phyloP scores from a whole-genome alignment of 306 rosid genomes.

The Quercus bicolor region DNA sequence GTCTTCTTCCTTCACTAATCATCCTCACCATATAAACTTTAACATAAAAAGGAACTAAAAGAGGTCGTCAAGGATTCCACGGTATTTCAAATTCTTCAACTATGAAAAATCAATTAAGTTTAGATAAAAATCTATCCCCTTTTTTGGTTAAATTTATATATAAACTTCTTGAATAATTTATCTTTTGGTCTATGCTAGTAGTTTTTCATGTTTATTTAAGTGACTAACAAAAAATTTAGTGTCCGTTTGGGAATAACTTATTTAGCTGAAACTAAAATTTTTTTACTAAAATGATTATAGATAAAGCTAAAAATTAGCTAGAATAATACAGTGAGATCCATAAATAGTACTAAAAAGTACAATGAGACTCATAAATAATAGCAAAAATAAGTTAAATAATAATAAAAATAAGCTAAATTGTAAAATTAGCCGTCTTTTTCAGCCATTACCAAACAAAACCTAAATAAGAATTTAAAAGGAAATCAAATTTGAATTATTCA shows the following conservation, averaged over 20 bases:
- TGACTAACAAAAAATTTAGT: background rate
- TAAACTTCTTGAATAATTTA: background rate
- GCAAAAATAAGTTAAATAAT: fast-evolving
- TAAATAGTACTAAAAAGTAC: fast-evolving
- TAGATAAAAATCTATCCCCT: background rate
- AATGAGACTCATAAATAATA: fast-evolving
- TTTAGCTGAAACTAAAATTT: too few species aligned
- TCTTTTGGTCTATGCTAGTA: background rate
- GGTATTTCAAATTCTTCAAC: background rate
- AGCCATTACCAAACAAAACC: too few species aligned
- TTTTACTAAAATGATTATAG: too few species aligned
- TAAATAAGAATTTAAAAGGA: background rate
- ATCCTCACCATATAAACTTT: background rate
- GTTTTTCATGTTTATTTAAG: background rate
- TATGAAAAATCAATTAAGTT: background rate
- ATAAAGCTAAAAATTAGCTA: too few species aligned
- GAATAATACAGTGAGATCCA: fast-evolving
- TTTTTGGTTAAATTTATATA: background rate
- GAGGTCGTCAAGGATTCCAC: background rate
- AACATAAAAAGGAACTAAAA: background rate
- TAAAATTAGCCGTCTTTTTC: too few species aligned
- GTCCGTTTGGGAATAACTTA: fast-evolving
- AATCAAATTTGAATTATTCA: too few species aligned
- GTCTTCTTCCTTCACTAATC: background rate
- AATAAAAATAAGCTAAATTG: too few species aligned